Percentiles rank a stretch among this genome's conserved stretches.
Conservation (phyloP, 352 stramenopile species). For the Phytophthora sp. region DNA sequence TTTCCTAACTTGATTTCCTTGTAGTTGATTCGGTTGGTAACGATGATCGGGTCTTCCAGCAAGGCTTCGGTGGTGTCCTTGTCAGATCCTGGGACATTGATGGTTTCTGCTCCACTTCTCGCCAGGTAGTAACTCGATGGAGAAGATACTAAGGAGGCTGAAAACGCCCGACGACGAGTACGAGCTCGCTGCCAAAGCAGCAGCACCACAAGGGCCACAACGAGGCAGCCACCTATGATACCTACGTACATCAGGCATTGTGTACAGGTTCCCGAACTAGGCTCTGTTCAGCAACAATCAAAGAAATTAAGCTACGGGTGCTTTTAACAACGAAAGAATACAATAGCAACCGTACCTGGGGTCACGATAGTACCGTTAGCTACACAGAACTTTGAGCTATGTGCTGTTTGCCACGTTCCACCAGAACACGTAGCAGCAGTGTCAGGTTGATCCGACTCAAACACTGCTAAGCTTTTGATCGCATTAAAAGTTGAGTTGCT, state of each 20-base stretch:
- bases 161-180: not conserved
- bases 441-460: constrained; percentile 33
- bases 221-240: constrained; percentile 27
- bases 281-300: constrained; percentile 1
- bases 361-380: constrained; percentile 1
- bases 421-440: constrained; percentile 14
- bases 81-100: constrained; percentile 31
- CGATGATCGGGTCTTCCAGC: constrained; percentile 51
- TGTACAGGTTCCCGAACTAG: not conserved
- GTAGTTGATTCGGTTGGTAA: constrained; percentile 51
- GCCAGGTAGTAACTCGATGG: constrained; percentile 31
- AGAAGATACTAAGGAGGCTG: constrained; percentile 15
- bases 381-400: constrained; percentile 41
- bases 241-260: constrained; percentile 19
- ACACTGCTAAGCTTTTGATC: constrained; percentile 28
- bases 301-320: not conserved
- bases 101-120: constrained; percentile 27
- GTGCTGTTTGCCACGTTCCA: constrained; percentile 37
- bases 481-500: constrained; percentile 32
- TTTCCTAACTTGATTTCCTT: constrained; percentile 44
- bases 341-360: not conserved
- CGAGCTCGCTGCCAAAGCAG: constrained; percentile 23
- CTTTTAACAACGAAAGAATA: not conserved
- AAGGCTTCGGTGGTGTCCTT: constrained; percentile 29
- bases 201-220: constrained; percentile 30